Evolutionary conservation across 805 yeast species (phyloP).

Genomic region (Saccharomycopsis fibuligera): DNA sequence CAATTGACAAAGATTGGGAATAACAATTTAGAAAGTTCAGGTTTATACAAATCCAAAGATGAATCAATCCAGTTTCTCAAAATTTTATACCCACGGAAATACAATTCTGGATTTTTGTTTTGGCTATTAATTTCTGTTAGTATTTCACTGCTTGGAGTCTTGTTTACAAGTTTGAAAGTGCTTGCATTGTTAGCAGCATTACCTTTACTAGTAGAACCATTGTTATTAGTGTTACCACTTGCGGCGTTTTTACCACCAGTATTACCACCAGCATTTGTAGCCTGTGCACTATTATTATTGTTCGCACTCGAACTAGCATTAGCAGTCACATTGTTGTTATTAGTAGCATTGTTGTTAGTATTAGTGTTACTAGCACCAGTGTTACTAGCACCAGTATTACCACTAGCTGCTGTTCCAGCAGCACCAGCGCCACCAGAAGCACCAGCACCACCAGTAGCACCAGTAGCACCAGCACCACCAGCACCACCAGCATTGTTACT

Average conservation of each 20-base stretch:
- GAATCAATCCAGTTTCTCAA: constrained; percentile 85
- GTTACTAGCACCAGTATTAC: background rate
- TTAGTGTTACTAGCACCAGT: no score
- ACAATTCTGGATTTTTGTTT: constrained; percentile 60
- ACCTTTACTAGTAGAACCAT: background rate
- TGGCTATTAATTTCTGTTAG: constrained; percentile 25
- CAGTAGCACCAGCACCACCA: no score
- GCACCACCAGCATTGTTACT: background rate
- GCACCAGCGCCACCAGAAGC: background rate
- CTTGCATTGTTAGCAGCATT: background rate
- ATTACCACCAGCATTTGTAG: constrained; percentile 8
- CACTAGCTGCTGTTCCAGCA: constrained; percentile 19
- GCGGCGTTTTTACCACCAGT: background rate
- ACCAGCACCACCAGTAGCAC: background rate
- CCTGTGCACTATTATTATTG: no score
- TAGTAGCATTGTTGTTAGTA: background rate
- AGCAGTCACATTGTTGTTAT: background rate
- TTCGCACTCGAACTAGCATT: no score
- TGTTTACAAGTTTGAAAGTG: constrained; percentile 2
- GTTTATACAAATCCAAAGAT: constrained; percentile 84
- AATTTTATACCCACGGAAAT: constrained; percentile 73
- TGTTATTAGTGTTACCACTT: constrained; percentile 22
- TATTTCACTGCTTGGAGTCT: constrained; percentile 11
- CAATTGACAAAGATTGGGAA: constrained; percentile 93
- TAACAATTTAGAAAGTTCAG: constrained; percentile 75